Percentiles rank a stretch among this genome's conserved stretches.
These are phyloP conservation scores for Lippia alba DNA, from an alignment of 305 asterid species.

Conservation along the genomic window DNA sequence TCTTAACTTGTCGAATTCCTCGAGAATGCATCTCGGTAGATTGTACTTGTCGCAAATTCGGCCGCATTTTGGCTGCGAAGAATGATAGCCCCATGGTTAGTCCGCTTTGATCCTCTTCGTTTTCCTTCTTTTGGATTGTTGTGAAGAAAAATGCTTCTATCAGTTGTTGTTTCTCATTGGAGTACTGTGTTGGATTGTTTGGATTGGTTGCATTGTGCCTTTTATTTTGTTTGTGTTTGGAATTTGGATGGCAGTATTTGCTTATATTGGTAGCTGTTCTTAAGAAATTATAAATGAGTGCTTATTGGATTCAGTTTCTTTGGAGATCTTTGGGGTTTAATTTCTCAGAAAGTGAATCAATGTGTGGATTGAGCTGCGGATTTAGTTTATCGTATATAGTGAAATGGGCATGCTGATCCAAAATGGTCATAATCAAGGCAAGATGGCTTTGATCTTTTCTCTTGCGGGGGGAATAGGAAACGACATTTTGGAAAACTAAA, in stretches of 20 bases:
- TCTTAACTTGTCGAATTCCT: conserved; percentile 19
- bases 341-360: not conserved
- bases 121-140: not conserved
- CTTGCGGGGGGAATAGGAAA: conserved; percentile 8
- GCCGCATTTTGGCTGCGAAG: conserved; percentile 47
- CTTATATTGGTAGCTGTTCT: not conserved
- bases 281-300: not conserved
- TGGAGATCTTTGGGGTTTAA: not conserved
- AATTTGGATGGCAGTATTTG: conserved; percentile 12
- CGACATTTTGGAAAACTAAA: not conserved
- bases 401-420: not conserved
- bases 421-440: not conserved
- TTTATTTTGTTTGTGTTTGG: not conserved
- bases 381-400: not conserved
- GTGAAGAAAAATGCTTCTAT: not conserved
- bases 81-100: conserved; percentile 49
- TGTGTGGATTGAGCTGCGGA: not conserved
- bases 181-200: not conserved
- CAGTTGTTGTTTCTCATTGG: not conserved
- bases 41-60: conserved; percentile 35
- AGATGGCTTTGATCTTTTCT: conserved; percentile 13
- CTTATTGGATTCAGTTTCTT: not conserved
- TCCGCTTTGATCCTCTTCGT: conserved; percentile 20
- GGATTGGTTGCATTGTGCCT: not conserved
- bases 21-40: conserved; percentile 20